Conservation (phyloP, 179 eudicot species). For the Gypsophila paniculata region DNA sequence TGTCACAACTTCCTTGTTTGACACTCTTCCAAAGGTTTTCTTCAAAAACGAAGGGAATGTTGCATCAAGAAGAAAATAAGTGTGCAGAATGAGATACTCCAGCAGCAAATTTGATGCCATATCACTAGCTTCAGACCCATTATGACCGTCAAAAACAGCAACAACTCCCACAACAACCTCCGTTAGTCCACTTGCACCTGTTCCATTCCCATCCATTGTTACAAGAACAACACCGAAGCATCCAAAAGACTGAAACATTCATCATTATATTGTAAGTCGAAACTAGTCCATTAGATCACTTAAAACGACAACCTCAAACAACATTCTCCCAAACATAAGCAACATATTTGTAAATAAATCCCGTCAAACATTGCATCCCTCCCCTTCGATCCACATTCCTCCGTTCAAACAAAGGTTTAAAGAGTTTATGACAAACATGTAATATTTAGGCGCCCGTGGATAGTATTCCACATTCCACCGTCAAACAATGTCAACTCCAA, state of each 20-base stretch:
- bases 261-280: neutral
- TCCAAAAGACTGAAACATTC: neutral
- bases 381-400: too few relatives aligned
- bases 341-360: too few relatives aligned
- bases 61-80: slow-evolving; percentile 78
- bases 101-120: slow-evolving; percentile 81
- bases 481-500: too few relatives aligned
- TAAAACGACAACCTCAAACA: neutral
- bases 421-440: too few relatives aligned
- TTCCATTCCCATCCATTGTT: slow-evolving; percentile 18
- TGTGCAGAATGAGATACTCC: slow-evolving; percentile 81
- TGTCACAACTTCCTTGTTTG: slow-evolving; percentile 37
- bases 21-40: slow-evolving; percentile 42
- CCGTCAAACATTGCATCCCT: too few relatives aligned
- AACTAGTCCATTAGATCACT: neutral
- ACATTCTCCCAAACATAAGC: neutral
- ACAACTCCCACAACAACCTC: slow-evolving; percentile 64
- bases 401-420: too few relatives aligned
- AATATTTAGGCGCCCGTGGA: too few relatives aligned
- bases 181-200: slow-evolving; percentile 64
- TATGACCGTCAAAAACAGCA: slow-evolving; percentile 97
- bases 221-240: neutral
- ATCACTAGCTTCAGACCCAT: slow-evolving; percentile 96
- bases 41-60: slow-evolving; percentile 55
- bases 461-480: too few relatives aligned